These are phyloP conservation scores for Trichoderma parareesei DNA, from an alignment of 495 filamentous ascomycete species.

Conservation along the genomic window DNA sequence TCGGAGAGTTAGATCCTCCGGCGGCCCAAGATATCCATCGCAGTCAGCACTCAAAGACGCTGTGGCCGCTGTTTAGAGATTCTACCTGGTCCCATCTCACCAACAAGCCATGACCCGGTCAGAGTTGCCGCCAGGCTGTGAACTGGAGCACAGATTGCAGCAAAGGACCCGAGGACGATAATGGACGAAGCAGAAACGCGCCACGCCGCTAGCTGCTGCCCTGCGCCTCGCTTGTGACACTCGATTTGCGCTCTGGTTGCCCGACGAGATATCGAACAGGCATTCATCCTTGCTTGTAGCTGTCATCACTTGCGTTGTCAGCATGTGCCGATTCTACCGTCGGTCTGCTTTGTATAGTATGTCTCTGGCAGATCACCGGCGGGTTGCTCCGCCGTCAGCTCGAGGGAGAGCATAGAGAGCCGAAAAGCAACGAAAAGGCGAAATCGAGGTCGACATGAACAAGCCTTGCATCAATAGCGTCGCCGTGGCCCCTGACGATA, in stretches of 20 bases:
- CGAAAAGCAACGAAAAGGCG: background rate
- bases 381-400: background rate
- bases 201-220: background rate
- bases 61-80: background rate
- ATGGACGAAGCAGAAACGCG: background rate
- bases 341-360: background rate
- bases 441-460: background rate
- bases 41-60: constrained; percentile 5
- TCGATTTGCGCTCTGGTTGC: too few species aligned
- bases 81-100: too few species aligned
- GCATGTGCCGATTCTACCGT: background rate
- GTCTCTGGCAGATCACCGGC: background rate
- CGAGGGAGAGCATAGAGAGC: background rate
- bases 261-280: background rate
- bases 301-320: background rate
- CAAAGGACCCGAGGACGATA: background rate
- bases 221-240: constrained; percentile 1
- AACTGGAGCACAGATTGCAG: background rate
- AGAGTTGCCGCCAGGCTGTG: too few species aligned
- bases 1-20: constrained; percentile 9
- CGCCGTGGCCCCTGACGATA: background rate
- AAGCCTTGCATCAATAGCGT: background rate
- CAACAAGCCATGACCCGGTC: background rate
- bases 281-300: too few species aligned
- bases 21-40: background rate